phyloP scores from a whole-genome alignment of 2,329 filamentous ascomycete genomes.

The Coniochaeta sp. region DNA sequence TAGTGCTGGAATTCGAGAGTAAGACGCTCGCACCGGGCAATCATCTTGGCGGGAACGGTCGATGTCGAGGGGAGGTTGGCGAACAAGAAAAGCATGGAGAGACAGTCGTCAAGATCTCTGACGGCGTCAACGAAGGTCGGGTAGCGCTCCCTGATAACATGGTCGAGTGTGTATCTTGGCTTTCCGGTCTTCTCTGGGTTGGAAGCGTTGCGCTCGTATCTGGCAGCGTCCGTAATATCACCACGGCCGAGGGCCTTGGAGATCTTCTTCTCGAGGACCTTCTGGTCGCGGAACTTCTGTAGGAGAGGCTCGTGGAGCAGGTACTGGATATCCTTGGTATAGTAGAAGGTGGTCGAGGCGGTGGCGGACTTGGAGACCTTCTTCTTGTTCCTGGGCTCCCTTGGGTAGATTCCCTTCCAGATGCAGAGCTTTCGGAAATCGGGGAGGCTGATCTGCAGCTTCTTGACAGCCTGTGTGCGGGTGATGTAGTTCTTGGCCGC shows the following conservation, averaged over 20 bases:
- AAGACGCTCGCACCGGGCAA: slow-evolving; percentile 87
- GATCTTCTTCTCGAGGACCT: slow-evolving; percentile 96
- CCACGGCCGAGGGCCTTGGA: slow-evolving; percentile 84
- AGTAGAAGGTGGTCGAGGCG: slow-evolving; percentile 85
- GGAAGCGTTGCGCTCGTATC: slow-evolving; percentile 78
- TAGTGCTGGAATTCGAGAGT: slow-evolving; percentile 98
- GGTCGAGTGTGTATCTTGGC: slow-evolving; percentile 84
- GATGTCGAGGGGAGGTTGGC: slow-evolving; percentile 89
- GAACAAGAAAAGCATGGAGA: slow-evolving; percentile 96
- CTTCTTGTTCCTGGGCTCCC: slow-evolving; percentile 94
- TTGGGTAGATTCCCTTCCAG: slow-evolving; percentile 98
- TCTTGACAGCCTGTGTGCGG: slow-evolving; percentile 91
- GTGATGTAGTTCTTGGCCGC: slow-evolving; percentile 98
- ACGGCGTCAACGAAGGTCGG: slow-evolving; percentile 93
- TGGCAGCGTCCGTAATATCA: slow-evolving; percentile 80
- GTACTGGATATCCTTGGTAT: slow-evolving; percentile 94
- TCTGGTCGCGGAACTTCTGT: slow-evolving; percentile 93
- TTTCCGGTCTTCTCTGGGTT: slow-evolving; percentile 86
- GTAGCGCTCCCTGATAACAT: slow-evolving; percentile 97
- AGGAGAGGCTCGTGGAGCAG: slow-evolving; percentile 93
- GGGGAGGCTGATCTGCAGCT: slow-evolving; percentile 92
- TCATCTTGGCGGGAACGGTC: slow-evolving; percentile 88
- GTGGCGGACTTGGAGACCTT: slow-evolving; percentile 91
- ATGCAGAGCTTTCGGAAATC: slow-evolving; percentile 98
- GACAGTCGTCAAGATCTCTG: slow-evolving; percentile 89